Conservation (phyloP, 306 rosid genomes). For the Lathyrus sativus region DNA sequence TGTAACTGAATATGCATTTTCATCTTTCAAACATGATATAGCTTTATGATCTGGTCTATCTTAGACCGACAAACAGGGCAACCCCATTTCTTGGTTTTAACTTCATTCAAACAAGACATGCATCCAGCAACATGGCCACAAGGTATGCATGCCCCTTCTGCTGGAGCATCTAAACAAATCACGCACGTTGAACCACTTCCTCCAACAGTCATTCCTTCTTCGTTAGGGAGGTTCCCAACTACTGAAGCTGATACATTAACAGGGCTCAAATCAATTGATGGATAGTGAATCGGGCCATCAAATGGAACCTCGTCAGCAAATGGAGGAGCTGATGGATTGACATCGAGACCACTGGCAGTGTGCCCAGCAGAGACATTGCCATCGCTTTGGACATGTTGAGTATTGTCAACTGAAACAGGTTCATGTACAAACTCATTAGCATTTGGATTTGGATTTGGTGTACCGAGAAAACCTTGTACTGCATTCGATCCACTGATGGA, state of each 20-base stretch:
- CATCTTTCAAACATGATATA: constrained; percentile 65
- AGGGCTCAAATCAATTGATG: constrained; percentile 71
- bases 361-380: too few species aligned
- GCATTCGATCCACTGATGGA: constrained; percentile 43
- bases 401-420: constrained; percentile 39
- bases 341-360: constrained; percentile 33
- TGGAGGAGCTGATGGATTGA: constrained; percentile 73
- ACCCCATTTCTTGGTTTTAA: constrained; percentile 89
- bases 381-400: constrained; percentile 37
- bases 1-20: constrained; percentile 7
- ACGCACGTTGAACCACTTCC: constrained; percentile 63
- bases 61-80: constrained; percentile 96
- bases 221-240: constrained; percentile 37
- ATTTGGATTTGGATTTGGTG: constrained; percentile 39
- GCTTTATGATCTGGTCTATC: constrained; percentile 76
- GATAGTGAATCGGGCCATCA: constrained; percentile 70
- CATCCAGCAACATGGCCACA: constrained; percentile 99
- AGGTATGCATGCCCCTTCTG: constrained; percentile 98
- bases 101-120: constrained; percentile 91
- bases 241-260: constrained; percentile 52
- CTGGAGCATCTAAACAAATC: constrained; percentile 93
- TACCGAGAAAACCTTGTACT: constrained; percentile 46
- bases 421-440: constrained; percentile 42
- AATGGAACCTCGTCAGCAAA: constrained; percentile 43
- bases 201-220: constrained; percentile 46